phyloP scores from a whole-genome alignment of 164 flowering plant species.

The Magnolia sinica region DNA sequence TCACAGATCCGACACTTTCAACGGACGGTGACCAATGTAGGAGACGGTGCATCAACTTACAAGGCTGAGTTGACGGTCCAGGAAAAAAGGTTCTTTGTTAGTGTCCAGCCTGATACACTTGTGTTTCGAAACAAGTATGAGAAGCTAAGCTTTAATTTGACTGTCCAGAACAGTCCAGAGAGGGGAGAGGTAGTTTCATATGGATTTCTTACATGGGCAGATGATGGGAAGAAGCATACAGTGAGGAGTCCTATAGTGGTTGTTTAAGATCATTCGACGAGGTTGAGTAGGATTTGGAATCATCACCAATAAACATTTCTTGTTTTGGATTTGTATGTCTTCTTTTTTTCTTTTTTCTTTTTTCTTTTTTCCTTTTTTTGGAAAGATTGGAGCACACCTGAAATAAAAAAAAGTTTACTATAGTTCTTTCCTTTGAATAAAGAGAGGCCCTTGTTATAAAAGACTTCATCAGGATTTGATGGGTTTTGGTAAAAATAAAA shows the following conservation, averaged over 20 bases:
- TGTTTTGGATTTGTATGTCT: too few species aligned
- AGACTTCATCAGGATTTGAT: too few species aligned
- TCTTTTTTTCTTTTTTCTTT: too few species aligned
- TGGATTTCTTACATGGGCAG: conserved; percentile 46
- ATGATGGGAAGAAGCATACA: conserved; percentile 26
- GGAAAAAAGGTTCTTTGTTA: conserved; percentile 21
- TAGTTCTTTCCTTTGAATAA: too few species aligned
- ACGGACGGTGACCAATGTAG: conserved; percentile 52
- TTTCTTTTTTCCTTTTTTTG: too few species aligned
- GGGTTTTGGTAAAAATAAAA: too few species aligned
- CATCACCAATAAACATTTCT: not conserved
- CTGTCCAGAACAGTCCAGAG: conserved; percentile 9
- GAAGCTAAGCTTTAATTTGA: conserved; percentile 33
- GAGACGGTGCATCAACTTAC: conserved; percentile 35
- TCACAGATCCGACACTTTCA: conserved; percentile 8
- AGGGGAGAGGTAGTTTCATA: not conserved
- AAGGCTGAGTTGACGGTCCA: conserved; percentile 24
- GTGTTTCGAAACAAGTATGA: conserved; percentile 32
- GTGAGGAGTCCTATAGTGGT: conserved; percentile 59
- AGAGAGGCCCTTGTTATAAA: too few species aligned
- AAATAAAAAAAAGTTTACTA: too few species aligned
- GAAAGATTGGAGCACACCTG: too few species aligned
- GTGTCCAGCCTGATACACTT: conserved; percentile 28
- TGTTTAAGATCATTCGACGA: not conserved
- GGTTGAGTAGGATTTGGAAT: not conserved